Conservation (phyloP, 352 stramenopile genomes). For the Phytophthora multivora region DNA sequence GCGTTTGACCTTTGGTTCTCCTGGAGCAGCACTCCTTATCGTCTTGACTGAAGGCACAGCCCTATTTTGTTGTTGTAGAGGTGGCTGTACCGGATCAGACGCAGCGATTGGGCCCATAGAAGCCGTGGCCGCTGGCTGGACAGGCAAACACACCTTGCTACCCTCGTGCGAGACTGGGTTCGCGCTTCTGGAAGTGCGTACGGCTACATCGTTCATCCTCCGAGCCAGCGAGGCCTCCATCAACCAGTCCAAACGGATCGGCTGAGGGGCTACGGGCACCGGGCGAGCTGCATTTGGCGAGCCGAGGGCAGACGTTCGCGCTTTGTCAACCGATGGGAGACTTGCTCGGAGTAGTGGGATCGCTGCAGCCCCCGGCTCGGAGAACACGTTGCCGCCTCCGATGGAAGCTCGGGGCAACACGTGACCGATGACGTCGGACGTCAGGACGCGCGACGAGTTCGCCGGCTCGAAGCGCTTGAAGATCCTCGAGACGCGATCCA, state of each 20-base stretch:
- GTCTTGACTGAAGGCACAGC: conserved; percentile 8
- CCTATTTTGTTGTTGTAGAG: not conserved
- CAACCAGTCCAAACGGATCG: not conserved
- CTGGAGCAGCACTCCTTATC: not conserved
- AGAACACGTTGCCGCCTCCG: not conserved
- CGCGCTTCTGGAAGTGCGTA: not conserved
- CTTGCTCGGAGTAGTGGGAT: not conserved
- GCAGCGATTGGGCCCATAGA: not conserved
- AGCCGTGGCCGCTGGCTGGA: not conserved
- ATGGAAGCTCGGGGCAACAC: conserved; percentile 17
- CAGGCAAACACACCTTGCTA: not conserved
- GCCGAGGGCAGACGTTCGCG: not conserved
- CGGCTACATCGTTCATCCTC: not conserved
- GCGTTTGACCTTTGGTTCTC: conserved; percentile 12
- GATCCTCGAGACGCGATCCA: conserved; percentile 26
- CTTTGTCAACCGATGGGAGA: not conserved
- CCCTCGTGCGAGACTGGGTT: not conserved
- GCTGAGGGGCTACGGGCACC: not conserved
- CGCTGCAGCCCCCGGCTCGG: not conserved
- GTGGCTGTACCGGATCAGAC: not conserved
- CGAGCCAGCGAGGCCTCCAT: conserved; percentile 8
- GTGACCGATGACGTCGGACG: conserved; percentile 22
- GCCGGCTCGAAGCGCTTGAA: conserved; percentile 23
- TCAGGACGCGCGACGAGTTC: conserved; percentile 3
- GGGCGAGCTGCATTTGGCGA: not conserved